Evolutionary conservation across 345 rosid genomes (phyloP).

Genomic region (Camelina laxa): DNA sequence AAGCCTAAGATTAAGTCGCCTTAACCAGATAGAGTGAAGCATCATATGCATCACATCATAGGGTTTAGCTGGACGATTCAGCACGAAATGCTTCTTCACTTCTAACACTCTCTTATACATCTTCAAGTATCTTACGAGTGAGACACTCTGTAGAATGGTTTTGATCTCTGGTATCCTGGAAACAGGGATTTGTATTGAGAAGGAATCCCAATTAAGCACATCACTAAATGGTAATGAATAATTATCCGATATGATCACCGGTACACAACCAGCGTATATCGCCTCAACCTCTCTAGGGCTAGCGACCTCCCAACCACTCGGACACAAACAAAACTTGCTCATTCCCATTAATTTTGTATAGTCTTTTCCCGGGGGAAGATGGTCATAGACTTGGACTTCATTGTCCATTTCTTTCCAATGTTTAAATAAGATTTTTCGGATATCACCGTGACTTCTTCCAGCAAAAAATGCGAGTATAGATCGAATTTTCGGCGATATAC

Average conservation of each 20-base stretch:
- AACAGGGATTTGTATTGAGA: conserved; percentile 54
- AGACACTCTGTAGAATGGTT: conserved; percentile 51
- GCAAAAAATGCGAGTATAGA: conserved; percentile 55
- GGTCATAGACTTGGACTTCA: conserved; percentile 57
- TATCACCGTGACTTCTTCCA: conserved; percentile 52
- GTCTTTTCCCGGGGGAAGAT: conserved; percentile 47
- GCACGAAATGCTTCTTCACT: conserved; percentile 56
- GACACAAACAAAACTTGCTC: conserved; percentile 64
- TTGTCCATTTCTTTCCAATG: conserved; percentile 55
- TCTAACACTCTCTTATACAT: conserved; percentile 52
- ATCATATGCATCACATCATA: conserved; percentile 66
- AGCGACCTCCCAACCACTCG: conserved; percentile 59
- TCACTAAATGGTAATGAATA: conserved; percentile 64
- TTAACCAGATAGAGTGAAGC: conserved; percentile 73
- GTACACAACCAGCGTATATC: conserved; percentile 67
- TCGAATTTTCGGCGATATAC: conserved; percentile 39
- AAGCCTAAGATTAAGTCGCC: conserved; percentile 60
- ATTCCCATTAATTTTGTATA: conserved; percentile 50
- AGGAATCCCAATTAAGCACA: conserved; percentile 65
- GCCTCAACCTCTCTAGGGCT: conserved; percentile 65
- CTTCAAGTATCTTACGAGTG: conserved; percentile 48
- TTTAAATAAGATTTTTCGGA: conserved; percentile 48
- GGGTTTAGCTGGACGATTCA: conserved; percentile 63
- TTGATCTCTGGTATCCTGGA: conserved; percentile 54
- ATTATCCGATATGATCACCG: conserved; percentile 60